Conservation (phyloP, 2,329 filamentous ascomycete genomes). For the Thelonectria discophora region DNA sequence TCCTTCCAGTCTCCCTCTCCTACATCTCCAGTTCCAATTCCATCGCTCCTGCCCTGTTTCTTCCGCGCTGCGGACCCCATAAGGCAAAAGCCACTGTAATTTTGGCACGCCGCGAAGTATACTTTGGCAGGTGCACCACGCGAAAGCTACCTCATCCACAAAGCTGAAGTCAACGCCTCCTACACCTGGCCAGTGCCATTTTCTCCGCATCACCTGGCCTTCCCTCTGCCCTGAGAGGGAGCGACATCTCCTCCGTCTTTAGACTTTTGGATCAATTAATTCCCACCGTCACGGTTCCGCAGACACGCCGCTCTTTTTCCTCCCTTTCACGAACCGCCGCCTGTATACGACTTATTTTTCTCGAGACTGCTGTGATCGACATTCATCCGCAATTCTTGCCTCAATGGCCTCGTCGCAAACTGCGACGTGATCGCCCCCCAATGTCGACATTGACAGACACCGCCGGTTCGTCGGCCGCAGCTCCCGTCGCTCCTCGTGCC, state of each 20-base stretch:
- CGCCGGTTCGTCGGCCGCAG: slow-evolving; percentile 63
- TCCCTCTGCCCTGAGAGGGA: slow-evolving; percentile 18
- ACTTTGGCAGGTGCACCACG: slow-evolving; percentile 9
- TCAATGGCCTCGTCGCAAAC: slow-evolving; percentile 49
- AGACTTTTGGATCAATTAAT: slow-evolving; percentile 1
- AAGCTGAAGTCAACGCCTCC: slow-evolving; percentile 5
- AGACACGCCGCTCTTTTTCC: slow-evolving; percentile 25
- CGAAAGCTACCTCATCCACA: slow-evolving; percentile 25
- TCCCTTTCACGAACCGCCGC: slow-evolving; percentile 23
- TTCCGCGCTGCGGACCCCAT: slow-evolving; percentile 31
- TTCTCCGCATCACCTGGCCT: slow-evolving; percentile 43
- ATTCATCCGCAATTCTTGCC: slow-evolving; percentile 30
- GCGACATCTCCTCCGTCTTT: neutral
- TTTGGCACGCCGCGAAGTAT: slow-evolving; percentile 13
- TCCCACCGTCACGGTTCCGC: slow-evolving; percentile 25
- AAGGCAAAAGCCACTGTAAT: slow-evolving; percentile 22
- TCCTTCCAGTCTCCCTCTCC: no score
- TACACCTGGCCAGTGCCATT: slow-evolving; percentile 32
- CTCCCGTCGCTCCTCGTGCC: slow-evolving; percentile 44
- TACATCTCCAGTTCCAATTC: no score
- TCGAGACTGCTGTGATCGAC: slow-evolving; percentile 29
- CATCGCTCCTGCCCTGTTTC: slow-evolving; percentile 30
- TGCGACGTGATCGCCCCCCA: slow-evolving; percentile 51
- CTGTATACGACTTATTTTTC: slow-evolving; percentile 12
- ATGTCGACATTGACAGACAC: slow-evolving; percentile 63